Percentiles rank a stretch among this genome's conserved stretches.
Evolutionary conservation across 108 stramenopile genomes (phyloP).

Genomic region (Nitzschia palea): DNA sequence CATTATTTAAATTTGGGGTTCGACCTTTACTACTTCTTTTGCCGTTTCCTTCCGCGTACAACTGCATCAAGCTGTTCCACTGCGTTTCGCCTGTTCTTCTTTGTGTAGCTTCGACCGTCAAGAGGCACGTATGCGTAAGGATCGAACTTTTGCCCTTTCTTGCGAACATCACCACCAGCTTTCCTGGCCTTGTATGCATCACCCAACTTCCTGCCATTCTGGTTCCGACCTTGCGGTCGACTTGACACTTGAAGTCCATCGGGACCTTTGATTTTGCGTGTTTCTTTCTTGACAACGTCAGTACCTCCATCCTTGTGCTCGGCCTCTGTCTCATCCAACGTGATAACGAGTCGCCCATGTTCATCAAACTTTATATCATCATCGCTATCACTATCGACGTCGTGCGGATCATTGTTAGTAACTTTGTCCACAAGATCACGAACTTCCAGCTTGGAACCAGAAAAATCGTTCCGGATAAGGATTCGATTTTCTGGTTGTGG

Average conservation of each 20-base stretch:
- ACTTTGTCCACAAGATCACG: slow-evolving; percentile 72
- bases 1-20: too few relatives aligned
- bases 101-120: slow-evolving; percentile 82
- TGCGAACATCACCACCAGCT: slow-evolving; percentile 91
- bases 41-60: slow-evolving; percentile 69
- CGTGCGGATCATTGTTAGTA: slow-evolving; percentile 49
- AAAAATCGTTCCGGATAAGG: slow-evolving; percentile 60
- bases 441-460: slow-evolving; percentile 83
- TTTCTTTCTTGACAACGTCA: neutral
- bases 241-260: neutral
- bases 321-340: slow-evolving; percentile 33
- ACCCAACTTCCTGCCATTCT: slow-evolving; percentile 50
- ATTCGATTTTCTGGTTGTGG: too few relatives aligned
- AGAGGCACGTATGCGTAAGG: slow-evolving; percentile 93
- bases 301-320: slow-evolving; percentile 25
- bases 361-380: slow-evolving; percentile 82
- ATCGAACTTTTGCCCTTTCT: slow-evolving; percentile 88
- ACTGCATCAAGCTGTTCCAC: slow-evolving; percentile 86
- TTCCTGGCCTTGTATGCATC: slow-evolving; percentile 85
- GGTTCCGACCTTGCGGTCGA: slow-evolving; percentile 30
- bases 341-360: slow-evolving; percentile 68
- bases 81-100: slow-evolving; percentile 80
- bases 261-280: neutral
- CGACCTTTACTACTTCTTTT: slow-evolving; percentile 49
- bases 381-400: slow-evolving; percentile 65